A percentile compares a stretch with the other conserved stretches of the same genome.
These are phyloP conservation scores for Magnolia sinica DNA, from an alignment of 164 flowering plant genomes.

Conservation along the genomic window DNA sequence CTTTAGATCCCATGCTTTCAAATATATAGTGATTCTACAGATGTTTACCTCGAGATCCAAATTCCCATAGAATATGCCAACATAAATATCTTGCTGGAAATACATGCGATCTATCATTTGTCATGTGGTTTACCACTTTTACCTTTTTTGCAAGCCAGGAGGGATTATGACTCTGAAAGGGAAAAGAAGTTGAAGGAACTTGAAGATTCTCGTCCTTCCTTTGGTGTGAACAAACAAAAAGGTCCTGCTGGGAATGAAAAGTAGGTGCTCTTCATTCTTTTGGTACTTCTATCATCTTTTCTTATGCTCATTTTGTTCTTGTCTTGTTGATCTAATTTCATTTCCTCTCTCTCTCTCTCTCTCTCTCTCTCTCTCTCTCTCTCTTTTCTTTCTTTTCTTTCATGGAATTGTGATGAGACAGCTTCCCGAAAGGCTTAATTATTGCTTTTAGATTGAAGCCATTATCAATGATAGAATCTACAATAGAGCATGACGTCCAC, in stretches of 20 bases:
- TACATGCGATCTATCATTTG: not conserved
- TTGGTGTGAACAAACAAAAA: slow-evolving; percentile 30
- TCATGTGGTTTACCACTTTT: not conserved
- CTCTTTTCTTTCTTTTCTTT: not conserved
- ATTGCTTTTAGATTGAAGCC: slow-evolving; percentile 70
- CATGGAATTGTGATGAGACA: slow-evolving; percentile 11
- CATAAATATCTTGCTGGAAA: not conserved
- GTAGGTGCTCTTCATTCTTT: slow-evolving; percentile 33
- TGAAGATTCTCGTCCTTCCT: slow-evolving; percentile 32
- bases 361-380: no score
- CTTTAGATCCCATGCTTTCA: no score
- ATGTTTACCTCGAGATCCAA: no score
- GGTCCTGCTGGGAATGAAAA: slow-evolving; percentile 30
- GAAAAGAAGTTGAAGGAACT: slow-evolving; percentile 38
- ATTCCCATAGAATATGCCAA: not conserved
- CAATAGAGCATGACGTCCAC: slow-evolving; percentile 26
- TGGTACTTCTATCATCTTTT: not conserved
- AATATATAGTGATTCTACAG: no score
- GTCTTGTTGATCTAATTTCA: not conserved
- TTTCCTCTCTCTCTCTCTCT: not conserved
- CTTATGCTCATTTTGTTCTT: not conserved
- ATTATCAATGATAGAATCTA: slow-evolving; percentile 28
- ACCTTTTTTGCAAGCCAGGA: slow-evolving; percentile 40
- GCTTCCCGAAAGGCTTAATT: slow-evolving; percentile 90
- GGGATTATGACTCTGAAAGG: slow-evolving; percentile 71